Evolutionary conservation across 306 rosid species (phyloP).

Genomic region (Cyclanthera cordifolia): DNA sequence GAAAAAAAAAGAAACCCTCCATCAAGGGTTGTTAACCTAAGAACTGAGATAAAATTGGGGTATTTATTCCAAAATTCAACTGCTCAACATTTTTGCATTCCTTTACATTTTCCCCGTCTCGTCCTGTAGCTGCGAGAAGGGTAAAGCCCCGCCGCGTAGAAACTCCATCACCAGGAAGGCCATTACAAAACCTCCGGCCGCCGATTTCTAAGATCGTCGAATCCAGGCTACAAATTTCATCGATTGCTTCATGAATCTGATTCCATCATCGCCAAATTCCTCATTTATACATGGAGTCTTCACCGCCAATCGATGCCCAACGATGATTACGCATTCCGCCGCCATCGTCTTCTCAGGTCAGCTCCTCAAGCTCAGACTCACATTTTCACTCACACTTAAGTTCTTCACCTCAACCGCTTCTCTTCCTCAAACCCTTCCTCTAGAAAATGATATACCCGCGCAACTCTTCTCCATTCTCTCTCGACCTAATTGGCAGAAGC

Average conservation of each 20-base stretch:
- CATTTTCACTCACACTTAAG: conserved; percentile 4
- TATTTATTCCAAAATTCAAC: too few relatives aligned
- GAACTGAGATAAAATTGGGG: too few relatives aligned
- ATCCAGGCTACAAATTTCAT: neutral
- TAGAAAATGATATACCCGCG: conserved; percentile 27
- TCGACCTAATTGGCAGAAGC: conserved; percentile 47
- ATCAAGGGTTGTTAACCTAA: too few relatives aligned
- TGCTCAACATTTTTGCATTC: too few relatives aligned
- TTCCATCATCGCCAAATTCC: neutral
- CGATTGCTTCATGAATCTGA: conserved; percentile 3
- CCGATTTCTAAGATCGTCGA: neutral
- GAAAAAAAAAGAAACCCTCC: too few relatives aligned
- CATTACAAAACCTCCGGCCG: neutral
- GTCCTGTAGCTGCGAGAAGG: conserved; percentile 6
- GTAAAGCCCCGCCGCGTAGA: neutral
- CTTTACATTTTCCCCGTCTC: neutral
- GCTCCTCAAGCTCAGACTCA: conserved; percentile 11
- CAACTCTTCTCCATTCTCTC: conserved; percentile 45
- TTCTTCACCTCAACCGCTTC: conserved; percentile 34
- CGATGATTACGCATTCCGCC: conserved; percentile 31
- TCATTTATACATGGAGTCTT: conserved; percentile 13
- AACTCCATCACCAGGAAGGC: neutral
- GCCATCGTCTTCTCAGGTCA: conserved; percentile 21
- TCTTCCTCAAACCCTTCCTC: conserved; percentile 13
- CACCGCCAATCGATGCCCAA: conserved; percentile 5